Evolutionary conservation across 352 stramenopile species (phyloP).

Genomic region (Globisporangium lucens): DNA sequence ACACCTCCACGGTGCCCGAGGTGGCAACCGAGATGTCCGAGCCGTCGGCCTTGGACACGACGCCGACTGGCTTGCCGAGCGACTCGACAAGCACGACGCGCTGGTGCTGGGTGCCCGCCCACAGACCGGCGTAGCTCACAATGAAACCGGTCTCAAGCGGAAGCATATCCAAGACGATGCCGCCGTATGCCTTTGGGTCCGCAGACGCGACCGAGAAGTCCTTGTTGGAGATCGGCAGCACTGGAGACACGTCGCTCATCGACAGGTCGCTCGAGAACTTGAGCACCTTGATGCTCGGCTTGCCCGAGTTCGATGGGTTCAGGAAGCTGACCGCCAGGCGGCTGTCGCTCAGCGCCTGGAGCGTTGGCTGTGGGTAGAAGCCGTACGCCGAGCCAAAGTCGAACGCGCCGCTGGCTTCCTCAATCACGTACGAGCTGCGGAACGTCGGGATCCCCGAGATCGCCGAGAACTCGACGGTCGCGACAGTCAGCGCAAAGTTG

Average conservation of each 20-base stretch:
- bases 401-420: constrained; percentile 50
- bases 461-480: constrained; percentile 60
- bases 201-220: constrained; percentile 62
- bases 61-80: constrained; percentile 61
- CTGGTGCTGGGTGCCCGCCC: constrained; percentile 54
- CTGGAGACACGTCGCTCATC: constrained; percentile 46
- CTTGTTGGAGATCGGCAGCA: constrained; percentile 65
- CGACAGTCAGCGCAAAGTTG: constrained; percentile 74
- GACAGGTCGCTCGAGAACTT: constrained; percentile 58
- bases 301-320: constrained; percentile 69
- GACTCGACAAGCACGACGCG: constrained; percentile 73
- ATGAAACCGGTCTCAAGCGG: constrained; percentile 52
- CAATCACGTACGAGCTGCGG: constrained; percentile 65
- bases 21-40: constrained; percentile 55
- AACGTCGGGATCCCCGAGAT: constrained; percentile 56
- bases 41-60: constrained; percentile 58
- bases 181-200: constrained; percentile 43
- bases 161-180: constrained; percentile 58
- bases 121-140: constrained; percentile 55
- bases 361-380: constrained; percentile 68
- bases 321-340: constrained; percentile 66
- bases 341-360: constrained; percentile 51
- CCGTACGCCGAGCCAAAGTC: constrained; percentile 65
- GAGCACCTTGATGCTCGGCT: constrained; percentile 74
- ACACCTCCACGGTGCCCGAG: constrained; percentile 55